phyloP scores from a whole-genome alignment of 2,329 filamentous ascomycete genomes.

The Neonectria punicea region DNA sequence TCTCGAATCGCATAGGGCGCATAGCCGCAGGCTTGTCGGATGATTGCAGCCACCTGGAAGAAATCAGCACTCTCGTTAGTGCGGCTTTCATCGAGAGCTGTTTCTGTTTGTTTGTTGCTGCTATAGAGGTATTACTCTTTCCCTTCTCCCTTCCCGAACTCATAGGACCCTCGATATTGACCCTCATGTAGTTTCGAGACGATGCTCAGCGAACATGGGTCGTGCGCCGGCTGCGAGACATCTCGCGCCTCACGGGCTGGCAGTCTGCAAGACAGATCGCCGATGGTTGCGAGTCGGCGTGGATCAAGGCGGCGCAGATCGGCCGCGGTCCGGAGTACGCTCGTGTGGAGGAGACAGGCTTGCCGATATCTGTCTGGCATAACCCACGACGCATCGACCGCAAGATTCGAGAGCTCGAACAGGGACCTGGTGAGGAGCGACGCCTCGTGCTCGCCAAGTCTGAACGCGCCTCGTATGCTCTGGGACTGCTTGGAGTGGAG shows the following conservation, averaged over 20 bases:
- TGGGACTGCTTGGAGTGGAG: constrained; percentile 83
- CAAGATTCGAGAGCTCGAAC: constrained; percentile 59
- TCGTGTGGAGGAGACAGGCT: constrained; percentile 53
- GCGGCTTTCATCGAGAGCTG: constrained; percentile 85
- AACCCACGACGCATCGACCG: constrained; percentile 62
- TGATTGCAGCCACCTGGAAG: constrained; percentile 60
- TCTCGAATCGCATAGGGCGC: constrained; percentile 80
- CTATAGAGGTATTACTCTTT: constrained; percentile 67
- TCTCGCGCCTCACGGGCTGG: constrained; percentile 87
- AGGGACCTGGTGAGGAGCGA: constrained; percentile 50
- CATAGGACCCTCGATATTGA: constrained; percentile 29
- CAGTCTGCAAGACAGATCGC: constrained; percentile 85
- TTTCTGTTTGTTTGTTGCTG: constrained; percentile 88
- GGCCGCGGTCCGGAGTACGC: constrained; percentile 81
- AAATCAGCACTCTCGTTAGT: constrained; percentile 80
- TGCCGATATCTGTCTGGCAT: constrained; percentile 57
- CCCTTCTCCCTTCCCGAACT: not conserved
- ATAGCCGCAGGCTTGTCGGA: constrained; percentile 79
- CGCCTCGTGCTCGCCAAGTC: constrained; percentile 69
- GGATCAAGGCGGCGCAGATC: constrained; percentile 78
- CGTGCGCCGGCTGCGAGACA: constrained; percentile 77
- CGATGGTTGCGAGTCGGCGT: constrained; percentile 83
- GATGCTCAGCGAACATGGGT: constrained; percentile 80
- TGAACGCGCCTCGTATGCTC: constrained; percentile 76
- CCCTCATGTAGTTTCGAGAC: constrained; percentile 70